These are phyloP conservation scores for Pseudocercospora fuligena DNA, from an alignment of 2,329 filamentous ascomycete species.

Conservation along the genomic window DNA sequence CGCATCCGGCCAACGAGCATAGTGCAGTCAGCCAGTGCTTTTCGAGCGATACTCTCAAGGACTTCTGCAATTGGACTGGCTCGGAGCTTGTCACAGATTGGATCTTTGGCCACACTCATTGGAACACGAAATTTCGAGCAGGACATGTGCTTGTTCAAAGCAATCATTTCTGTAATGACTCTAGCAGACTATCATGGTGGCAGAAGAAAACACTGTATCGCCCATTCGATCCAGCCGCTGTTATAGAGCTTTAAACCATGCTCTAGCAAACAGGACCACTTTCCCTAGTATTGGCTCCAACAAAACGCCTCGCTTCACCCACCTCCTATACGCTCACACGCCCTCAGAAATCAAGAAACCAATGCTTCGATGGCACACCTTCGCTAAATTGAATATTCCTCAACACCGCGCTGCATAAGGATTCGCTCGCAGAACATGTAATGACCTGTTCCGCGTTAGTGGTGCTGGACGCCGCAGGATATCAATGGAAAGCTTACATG, in stretches of 20 bases:
- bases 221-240: slow-evolving; percentile 20
- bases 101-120: slow-evolving; percentile 58
- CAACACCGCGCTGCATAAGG: too few species aligned
- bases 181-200: slow-evolving; percentile 34
- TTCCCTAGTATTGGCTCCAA: not conserved
- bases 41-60: slow-evolving; percentile 54
- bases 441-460: not conserved
- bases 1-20: slow-evolving; percentile 52
- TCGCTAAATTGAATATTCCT: too few species aligned
- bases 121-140: slow-evolving; percentile 44
- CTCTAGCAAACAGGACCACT: not conserved
- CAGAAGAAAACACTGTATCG: slow-evolving; percentile 25
- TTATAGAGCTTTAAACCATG: not conserved
- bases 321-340: too few species aligned
- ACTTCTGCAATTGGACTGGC: slow-evolving; percentile 14
- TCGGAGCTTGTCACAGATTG: slow-evolving; percentile 33
- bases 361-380: too few species aligned
- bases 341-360: too few species aligned
- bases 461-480: not conserved
- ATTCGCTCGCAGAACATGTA: too few species aligned
- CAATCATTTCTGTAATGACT: slow-evolving; percentile 41
- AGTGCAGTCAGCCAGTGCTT: slow-evolving; percentile 55
- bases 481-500: too few species aligned
- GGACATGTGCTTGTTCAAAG: slow-evolving; percentile 42
- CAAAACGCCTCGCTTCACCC: not conserved